Evolutionary conservation across 345 rosid genomes (phyloP).

Genomic region (Citrus unshiu): DNA sequence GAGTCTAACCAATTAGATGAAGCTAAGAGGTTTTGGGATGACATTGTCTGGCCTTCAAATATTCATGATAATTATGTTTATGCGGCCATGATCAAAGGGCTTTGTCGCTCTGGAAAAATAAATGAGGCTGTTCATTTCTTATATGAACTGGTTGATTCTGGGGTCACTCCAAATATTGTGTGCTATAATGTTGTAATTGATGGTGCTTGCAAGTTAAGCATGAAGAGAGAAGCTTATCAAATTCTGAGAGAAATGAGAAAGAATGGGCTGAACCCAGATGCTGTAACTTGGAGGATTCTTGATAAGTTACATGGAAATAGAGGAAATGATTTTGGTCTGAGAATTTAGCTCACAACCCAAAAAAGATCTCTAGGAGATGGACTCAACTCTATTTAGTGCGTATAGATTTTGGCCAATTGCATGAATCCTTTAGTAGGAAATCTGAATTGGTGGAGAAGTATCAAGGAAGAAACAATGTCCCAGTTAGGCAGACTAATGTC

Average conservation of each 20-base stretch:
- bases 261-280: slow-evolving; percentile 67
- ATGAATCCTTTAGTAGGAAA: not conserved
- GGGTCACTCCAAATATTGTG: slow-evolving; percentile 56
- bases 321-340: slow-evolving; percentile 10
- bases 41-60: slow-evolving; percentile 75
- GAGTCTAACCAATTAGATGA: slow-evolving; percentile 39
- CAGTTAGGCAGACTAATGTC: not conserved
- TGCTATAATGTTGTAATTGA: slow-evolving; percentile 76
- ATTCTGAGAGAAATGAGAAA: slow-evolving; percentile 70
- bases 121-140: slow-evolving; percentile 77
- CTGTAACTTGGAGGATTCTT: slow-evolving; percentile 84
- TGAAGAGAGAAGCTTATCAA: slow-evolving; percentile 80
- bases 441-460: not conserved
- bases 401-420: not conserved
- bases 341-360: not conserved
- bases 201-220: slow-evolving; percentile 59
- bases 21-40: slow-evolving; percentile 79
- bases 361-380: not conserved
- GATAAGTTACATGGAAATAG: slow-evolving; percentile 51
- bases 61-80: slow-evolving; percentile 70
- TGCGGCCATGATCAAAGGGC: slow-evolving; percentile 76
- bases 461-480: not conserved
- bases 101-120: slow-evolving; percentile 45
- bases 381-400: not conserved
- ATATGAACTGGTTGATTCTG: slow-evolving; percentile 70